These are phyloP conservation scores for Penicillium sp. DNA, from an alignment of 2,329 filamentous ascomycete species.

Conservation along the genomic window DNA sequence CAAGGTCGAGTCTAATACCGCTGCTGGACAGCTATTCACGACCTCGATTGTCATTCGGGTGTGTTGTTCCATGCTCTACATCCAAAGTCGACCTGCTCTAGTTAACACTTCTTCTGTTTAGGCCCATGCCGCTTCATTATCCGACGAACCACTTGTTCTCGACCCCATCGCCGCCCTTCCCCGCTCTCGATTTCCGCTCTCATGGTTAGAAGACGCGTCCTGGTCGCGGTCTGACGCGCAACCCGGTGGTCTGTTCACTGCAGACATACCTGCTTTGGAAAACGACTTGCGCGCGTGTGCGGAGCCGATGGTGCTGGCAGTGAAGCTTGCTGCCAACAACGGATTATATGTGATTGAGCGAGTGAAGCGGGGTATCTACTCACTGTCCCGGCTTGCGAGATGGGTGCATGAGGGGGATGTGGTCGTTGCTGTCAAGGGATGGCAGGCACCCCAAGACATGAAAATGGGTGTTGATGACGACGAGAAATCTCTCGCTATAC, in stretches of 20 bases:
- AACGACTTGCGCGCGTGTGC: conserved; percentile 18
- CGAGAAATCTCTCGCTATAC: not conserved
- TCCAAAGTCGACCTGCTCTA: not conserved
- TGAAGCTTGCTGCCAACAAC: conserved; percentile 29
- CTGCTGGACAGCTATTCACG: conserved; percentile 19
- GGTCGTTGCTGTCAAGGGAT: conserved; percentile 37
- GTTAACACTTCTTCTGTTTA: conserved; percentile 13
- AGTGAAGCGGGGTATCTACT: conserved; percentile 41
- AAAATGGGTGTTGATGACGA: conserved; percentile 4
- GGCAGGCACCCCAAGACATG: conserved; percentile 14
- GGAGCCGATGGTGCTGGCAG: conserved; percentile 34
- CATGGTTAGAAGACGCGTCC: conserved; percentile 39
- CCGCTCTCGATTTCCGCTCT: conserved; percentile 37
- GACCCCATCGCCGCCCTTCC: conserved; percentile 37
- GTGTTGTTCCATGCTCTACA: conserved; percentile 4
- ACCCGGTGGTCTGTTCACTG: conserved; percentile 37
- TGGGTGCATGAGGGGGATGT: conserved; percentile 40
- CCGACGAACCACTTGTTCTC: conserved; percentile 35
- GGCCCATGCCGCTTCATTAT: conserved; percentile 37
- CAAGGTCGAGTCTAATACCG: conserved; percentile 25
- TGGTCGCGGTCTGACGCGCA: conserved; percentile 29
- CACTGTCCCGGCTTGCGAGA: conserved; percentile 35
- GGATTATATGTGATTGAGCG: conserved; percentile 40
- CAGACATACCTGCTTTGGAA: conserved; percentile 39
- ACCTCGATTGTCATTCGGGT: conserved; percentile 36